phyloP scores from a whole-genome alignment of 306 rosid species.

The Inga oerstediana region DNA sequence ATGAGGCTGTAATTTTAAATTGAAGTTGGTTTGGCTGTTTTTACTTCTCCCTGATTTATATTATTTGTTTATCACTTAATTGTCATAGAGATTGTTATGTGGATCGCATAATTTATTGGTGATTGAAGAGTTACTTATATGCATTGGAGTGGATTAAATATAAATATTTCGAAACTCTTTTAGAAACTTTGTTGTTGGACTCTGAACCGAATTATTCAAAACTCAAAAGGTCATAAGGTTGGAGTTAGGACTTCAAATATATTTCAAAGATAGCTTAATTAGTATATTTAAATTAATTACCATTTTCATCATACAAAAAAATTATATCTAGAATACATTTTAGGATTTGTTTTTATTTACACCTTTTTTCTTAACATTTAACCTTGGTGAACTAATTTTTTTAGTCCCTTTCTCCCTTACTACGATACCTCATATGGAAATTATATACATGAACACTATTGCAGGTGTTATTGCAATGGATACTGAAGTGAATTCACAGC shows the following conservation, averaged over 20 bases:
- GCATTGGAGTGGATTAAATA: neutral
- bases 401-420: neutral
- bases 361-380: neutral
- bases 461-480: slow-evolving; percentile 58
- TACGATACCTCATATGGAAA: neutral
- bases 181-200: neutral
- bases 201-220: neutral
- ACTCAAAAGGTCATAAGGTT: neutral
- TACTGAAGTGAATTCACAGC: slow-evolving; percentile 54
- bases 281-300: neutral
- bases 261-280: neutral
- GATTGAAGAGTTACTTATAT: neutral
- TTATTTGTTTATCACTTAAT: neutral
- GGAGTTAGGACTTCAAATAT: neutral
- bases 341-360: neutral
- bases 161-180: no score
- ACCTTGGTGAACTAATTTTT: neutral
- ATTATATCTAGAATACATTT: neutral
- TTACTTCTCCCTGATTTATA: neutral
- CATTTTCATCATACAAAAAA: neutral
- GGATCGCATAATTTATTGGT: neutral
- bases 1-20: neutral
- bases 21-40: neutral
- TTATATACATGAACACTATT: neutral
- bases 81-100: neutral